These are phyloP conservation scores for Mangifera indica DNA, from an alignment of 345 rosid species.

Conservation along the genomic window DNA sequence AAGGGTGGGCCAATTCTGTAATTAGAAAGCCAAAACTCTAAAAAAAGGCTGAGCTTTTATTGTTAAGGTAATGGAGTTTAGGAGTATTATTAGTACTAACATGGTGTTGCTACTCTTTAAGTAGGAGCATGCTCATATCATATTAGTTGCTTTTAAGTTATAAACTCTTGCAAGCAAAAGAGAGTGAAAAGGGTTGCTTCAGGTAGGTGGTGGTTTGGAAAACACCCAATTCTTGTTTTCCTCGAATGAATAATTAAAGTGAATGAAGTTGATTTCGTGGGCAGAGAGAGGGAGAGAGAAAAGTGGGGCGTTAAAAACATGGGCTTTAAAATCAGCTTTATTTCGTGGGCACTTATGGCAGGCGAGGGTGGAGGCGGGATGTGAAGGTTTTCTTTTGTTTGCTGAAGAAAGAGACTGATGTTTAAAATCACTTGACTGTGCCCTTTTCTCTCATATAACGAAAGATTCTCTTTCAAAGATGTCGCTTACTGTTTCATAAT, in stretches of 20 bases:
- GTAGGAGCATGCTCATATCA: background rate
- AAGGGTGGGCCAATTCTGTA: conserved; percentile 11
- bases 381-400: background rate
- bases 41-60: conserved; percentile 5
- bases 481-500: background rate
- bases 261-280: background rate
- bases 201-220: conserved; percentile 24
- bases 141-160: background rate
- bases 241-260: background rate
- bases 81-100: background rate
- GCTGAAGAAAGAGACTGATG: conserved; percentile 27
- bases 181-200: conserved; percentile 11
- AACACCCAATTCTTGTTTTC: conserved; percentile 3
- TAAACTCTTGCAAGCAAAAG: background rate
- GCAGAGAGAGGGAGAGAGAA: background rate
- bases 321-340: conserved; percentile 34
- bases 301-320: background rate
- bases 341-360: conserved; percentile 15
- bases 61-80: background rate
- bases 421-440: conserved; percentile 42
- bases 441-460: conserved; percentile 25
- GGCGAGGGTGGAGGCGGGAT: conserved; percentile 4
- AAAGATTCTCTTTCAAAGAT: conserved; percentile 15
- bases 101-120: conserved; percentile 1
- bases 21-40: background rate